Conservation (phyloP, 2,329 filamentous ascomycete genomes). For the Tolypocladium tundrense region DNA sequence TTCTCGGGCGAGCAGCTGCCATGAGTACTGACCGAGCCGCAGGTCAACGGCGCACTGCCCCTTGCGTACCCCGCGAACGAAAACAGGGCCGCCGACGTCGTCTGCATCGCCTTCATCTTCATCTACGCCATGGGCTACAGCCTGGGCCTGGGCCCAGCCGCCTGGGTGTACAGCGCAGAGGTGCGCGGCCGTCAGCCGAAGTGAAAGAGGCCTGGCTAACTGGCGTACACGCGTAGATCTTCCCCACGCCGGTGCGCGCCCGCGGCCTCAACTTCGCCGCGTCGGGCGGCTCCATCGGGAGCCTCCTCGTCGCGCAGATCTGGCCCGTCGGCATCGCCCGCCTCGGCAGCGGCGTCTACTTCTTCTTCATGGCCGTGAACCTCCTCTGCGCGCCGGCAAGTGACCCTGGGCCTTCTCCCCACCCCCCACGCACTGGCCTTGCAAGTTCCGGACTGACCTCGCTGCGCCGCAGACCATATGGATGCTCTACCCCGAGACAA, state of each 20-base stretch:
- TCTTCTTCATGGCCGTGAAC: conserved; percentile 39
- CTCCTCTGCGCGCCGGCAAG: conserved; percentile 6
- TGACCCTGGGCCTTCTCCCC: not conserved
- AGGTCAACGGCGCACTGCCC: conserved; percentile 46
- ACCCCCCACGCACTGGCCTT: too few relatives aligned
- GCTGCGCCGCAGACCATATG: conserved; percentile 23
- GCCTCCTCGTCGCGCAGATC: conserved; percentile 41
- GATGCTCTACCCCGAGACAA: conserved; percentile 34
- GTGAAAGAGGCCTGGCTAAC: too few relatives aligned
- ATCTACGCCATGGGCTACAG: conserved; percentile 49
- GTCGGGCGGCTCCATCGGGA: conserved; percentile 43
- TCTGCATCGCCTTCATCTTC: conserved; percentile 46
- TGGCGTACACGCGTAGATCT: conserved; percentile 26
- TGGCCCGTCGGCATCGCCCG: conserved; percentile 44
- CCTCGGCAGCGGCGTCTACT: conserved; percentile 43
- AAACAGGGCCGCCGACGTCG: conserved; percentile 35
- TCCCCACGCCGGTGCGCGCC: conserved; percentile 46
- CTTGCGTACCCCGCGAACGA: conserved; percentile 38
- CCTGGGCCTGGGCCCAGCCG: conserved; percentile 44
- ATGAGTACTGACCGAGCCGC: not conserved
- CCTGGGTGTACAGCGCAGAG: conserved; percentile 51
- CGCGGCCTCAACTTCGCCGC: conserved; percentile 46
- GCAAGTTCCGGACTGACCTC: not conserved
- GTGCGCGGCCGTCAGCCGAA: conserved; percentile 15
- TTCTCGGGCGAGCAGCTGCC: not conserved